A percentile compares a stretch with the other conserved stretches of the same genome.
Evolutionary conservation across 208 protist genomes (phyloP).

Genomic region (Trypanosomatidae sp.): DNA sequence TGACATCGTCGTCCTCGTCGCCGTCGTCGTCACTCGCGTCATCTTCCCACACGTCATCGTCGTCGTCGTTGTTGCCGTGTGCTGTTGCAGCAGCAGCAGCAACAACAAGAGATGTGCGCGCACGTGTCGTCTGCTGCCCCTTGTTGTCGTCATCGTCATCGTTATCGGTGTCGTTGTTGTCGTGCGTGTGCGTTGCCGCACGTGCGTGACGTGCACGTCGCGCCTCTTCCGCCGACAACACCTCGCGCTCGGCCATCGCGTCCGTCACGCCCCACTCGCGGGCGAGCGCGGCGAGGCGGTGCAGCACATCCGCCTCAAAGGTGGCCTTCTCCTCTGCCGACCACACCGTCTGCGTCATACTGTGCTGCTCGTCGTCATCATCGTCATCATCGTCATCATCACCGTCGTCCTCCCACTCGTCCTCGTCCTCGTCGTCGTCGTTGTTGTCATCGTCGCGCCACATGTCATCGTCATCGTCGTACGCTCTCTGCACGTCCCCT

Average conservation of each 20-base stretch:
- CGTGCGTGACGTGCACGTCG: neutral
- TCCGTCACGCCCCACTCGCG: slow-evolving; percentile 17
- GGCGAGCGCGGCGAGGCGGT: slow-evolving; percentile 14
- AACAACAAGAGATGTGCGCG: too few relatives aligned
- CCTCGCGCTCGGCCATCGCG: slow-evolving; percentile 17
- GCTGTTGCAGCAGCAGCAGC: too few relatives aligned
- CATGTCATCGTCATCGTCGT: neutral
- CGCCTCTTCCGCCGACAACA: neutral
- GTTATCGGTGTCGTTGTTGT: too few relatives aligned
- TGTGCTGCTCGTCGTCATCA: slow-evolving; percentile 2
- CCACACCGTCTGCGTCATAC: slow-evolving; percentile 12
- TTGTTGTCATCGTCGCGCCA: slow-evolving; percentile 4
- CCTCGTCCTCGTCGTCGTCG: slow-evolving; percentile 6
- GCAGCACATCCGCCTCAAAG: slow-evolving; percentile 29
- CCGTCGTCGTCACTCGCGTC: slow-evolving; percentile 7
- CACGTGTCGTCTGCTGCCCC: too few relatives aligned
- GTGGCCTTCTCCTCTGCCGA: slow-evolving; percentile 17
- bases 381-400: slow-evolving; percentile 11
- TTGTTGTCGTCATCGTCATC: too few relatives aligned
- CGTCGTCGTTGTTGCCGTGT: too few relatives aligned
- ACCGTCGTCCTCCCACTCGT: slow-evolving; percentile 6
- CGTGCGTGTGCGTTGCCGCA: neutral
- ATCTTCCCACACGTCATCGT: too few relatives aligned
- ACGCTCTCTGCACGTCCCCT: neutral
- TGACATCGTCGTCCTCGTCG: slow-evolving; percentile 3